phyloP scores from a whole-genome alignment of 345 rosid genomes.

The Murraya paniculata region DNA sequence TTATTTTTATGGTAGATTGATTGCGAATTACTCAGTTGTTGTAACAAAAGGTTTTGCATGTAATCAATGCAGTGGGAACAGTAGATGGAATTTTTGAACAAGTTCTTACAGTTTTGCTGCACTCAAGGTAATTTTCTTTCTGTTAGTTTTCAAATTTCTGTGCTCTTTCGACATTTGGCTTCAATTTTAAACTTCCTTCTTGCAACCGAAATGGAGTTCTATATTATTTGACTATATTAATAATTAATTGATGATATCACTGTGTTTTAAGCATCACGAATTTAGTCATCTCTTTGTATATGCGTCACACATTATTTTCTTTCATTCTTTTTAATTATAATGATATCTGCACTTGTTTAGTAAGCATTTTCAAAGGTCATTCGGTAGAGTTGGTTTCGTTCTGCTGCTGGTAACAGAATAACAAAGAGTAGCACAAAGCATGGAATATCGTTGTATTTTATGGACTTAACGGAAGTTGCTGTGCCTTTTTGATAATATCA shows the following conservation, averaged over 20 bases:
- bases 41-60: conserved; percentile 19
- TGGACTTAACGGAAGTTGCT: not conserved
- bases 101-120: conserved; percentile 55
- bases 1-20: not conserved
- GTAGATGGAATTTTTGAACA: conserved; percentile 80
- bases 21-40: conserved; percentile 3
- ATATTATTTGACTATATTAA: not conserved
- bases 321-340: not conserved
- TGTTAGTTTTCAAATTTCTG: not conserved
- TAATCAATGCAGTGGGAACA: conserved; percentile 79
- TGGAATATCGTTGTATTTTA: conserved; percentile 3
- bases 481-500: not conserved
- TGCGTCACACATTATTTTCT: not conserved
- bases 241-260: not conserved
- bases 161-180: not conserved
- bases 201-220: not conserved
- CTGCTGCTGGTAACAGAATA: conserved; percentile 19
- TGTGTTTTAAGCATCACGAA: not conserved
- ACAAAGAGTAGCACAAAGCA: not conserved
- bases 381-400: conserved; percentile 7
- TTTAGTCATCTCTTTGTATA: not conserved
- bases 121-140: conserved; percentile 40
- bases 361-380: not conserved
- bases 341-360: not conserved
- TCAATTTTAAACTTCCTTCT: not conserved